These are phyloP conservation scores for Xylaria bambusicola DNA, from an alignment of 495 filamentous ascomycete species.

Conservation along the genomic window DNA sequence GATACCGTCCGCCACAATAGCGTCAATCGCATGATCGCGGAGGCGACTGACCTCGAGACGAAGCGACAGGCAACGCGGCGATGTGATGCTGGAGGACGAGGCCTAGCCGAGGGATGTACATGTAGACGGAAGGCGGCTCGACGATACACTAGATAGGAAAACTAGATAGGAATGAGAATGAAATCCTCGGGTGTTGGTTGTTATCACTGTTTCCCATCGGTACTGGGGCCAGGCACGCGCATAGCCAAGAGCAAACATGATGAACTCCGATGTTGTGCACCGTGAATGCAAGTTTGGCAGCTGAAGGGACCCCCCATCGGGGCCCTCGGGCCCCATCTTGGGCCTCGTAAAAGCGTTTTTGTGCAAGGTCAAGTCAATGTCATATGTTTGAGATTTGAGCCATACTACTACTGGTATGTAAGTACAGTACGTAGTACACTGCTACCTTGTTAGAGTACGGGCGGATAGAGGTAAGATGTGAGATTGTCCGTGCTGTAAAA, in stretches of 20 bases:
- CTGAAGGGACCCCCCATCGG: constrained; percentile 4
- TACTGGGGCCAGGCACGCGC: constrained; percentile 15
- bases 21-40: constrained; percentile 6
- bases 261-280: constrained; percentile 31
- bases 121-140: too few relatives aligned
- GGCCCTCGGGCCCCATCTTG: background rate
- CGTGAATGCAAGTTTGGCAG: constrained; percentile 38
- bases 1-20: background rate
- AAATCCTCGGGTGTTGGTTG: background rate
- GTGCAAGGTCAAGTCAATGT: background rate
- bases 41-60: constrained; percentile 4
- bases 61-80: background rate
- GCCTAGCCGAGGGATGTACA: too few relatives aligned
- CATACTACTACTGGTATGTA: too few relatives aligned
- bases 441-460: constrained; percentile 4
- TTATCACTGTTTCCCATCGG: constrained; percentile 6
- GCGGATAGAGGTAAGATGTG: background rate
- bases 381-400: background rate
- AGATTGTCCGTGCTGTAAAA: constrained; percentile 5
- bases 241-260: constrained; percentile 25
- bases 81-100: too few relatives aligned
- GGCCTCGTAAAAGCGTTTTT: constrained; percentile 12
- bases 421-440: too few relatives aligned
- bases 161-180: background rate
- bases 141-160: too few relatives aligned